Conservation (phyloP, 2,329 filamentous ascomycete species). For the Dothideomycetidae sp. region DNA sequence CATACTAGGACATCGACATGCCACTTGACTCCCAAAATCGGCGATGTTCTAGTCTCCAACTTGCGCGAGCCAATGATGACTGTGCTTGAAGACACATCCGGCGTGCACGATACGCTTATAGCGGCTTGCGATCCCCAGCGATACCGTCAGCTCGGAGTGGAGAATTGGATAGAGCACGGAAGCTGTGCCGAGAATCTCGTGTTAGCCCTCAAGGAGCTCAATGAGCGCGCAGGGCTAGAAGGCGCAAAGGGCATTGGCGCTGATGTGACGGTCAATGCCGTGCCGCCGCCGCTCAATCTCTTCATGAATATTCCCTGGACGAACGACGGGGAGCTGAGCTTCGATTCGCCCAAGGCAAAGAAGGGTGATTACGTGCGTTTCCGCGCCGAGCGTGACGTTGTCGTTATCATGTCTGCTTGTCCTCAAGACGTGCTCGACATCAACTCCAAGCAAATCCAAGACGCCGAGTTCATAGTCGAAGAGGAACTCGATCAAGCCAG, state of each 20-base stretch:
- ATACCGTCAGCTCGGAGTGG: slow-evolving; percentile 29
- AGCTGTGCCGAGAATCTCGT: slow-evolving; percentile 36
- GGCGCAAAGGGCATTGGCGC: slow-evolving; percentile 33
- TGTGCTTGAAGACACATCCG: slow-evolving; percentile 31
- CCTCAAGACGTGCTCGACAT: slow-evolving; percentile 32
- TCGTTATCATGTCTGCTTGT: slow-evolving; percentile 35
- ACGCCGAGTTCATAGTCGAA: slow-evolving; percentile 30
- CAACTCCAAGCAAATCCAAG: slow-evolving; percentile 28
- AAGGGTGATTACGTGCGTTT: slow-evolving; percentile 31
- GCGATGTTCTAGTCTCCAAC: slow-evolving; percentile 32
- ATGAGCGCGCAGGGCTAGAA: slow-evolving; percentile 32
- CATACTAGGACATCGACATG: slow-evolving; percentile 30
- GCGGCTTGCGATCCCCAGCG: slow-evolving; percentile 31
- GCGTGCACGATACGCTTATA: slow-evolving; percentile 34
- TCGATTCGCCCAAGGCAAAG: slow-evolving; percentile 28
- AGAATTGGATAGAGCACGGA: slow-evolving; percentile 29
- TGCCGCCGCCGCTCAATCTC: slow-evolving; percentile 33
- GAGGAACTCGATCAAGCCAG: slow-evolving; percentile 12
- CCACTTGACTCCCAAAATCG: slow-evolving; percentile 28
- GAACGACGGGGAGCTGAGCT: slow-evolving; percentile 28
- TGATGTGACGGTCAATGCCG: slow-evolving; percentile 34
- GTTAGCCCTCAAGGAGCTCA: slow-evolving; percentile 34
- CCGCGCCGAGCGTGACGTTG: slow-evolving; percentile 30
- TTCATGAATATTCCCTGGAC: slow-evolving; percentile 35
- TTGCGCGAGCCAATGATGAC: slow-evolving; percentile 33